Percentiles rank a stretch among this genome's conserved stretches.
These are phyloP conservation scores for Microdochium bolleyi DNA, from an alignment of 2,329 filamentous ascomycete genomes.

Conservation along the genomic window DNA sequence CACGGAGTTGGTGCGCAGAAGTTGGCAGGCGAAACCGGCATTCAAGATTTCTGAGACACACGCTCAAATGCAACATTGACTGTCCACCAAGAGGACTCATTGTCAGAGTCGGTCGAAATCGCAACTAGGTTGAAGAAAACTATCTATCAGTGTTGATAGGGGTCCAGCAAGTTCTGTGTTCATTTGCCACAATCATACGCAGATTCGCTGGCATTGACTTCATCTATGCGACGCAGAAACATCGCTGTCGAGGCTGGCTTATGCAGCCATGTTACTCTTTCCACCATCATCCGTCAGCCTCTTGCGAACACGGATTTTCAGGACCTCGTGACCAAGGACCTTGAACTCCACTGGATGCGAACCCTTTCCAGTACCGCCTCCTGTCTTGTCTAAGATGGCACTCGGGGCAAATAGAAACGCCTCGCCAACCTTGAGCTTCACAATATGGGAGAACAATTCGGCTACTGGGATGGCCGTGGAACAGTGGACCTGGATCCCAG, in stretches of 20 bases:
- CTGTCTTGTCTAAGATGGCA: constrained; percentile 24
- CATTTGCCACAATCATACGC: not conserved
- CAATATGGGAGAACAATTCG: constrained; percentile 33
- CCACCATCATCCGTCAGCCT: constrained; percentile 35
- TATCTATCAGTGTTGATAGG: not conserved
- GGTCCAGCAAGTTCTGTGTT: not conserved
- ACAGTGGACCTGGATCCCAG: constrained; percentile 7
- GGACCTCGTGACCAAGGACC: constrained; percentile 18
- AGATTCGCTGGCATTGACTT: not conserved
- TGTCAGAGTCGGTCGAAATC: not conserved
- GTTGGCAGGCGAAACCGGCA: constrained; percentile 54
- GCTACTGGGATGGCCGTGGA: constrained; percentile 5
- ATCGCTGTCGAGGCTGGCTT: not conserved
- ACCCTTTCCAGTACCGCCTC: constrained; percentile 1
- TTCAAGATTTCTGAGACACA: constrained; percentile 57
- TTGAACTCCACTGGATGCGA: constrained; percentile 2
- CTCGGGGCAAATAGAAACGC: constrained; percentile 39
- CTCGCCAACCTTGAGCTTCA: constrained; percentile 36
- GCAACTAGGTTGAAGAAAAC: not conserved
- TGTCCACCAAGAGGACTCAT: not conserved
- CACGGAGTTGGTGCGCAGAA: constrained; percentile 14
- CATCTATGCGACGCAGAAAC: not conserved
- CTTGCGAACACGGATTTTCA: constrained; percentile 28
- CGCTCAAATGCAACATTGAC: not conserved
- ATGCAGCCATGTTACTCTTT: constrained; percentile 23